These are phyloP conservation scores for Colletotrichum chlorophyti DNA, from an alignment of 2,329 filamentous ascomycete genomes.

Conservation along the genomic window DNA sequence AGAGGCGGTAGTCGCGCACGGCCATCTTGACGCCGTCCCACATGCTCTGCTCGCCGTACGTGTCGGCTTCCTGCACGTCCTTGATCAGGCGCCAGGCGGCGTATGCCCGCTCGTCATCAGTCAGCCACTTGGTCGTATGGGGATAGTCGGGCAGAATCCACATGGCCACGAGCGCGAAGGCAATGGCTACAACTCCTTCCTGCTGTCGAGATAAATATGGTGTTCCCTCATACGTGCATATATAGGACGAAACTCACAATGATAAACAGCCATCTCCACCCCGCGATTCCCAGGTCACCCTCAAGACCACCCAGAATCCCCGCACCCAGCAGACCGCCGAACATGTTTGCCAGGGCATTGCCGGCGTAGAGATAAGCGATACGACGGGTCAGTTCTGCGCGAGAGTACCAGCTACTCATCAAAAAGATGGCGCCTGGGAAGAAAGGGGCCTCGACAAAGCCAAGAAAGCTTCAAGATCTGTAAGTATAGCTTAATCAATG, in stretches of 20 bases:
- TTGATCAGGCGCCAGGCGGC: slow-evolving; percentile 58
- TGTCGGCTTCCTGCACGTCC: slow-evolving; percentile 55
- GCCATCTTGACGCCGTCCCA: slow-evolving; percentile 55
- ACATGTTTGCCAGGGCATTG: slow-evolving; percentile 55
- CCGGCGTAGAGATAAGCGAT: slow-evolving; percentile 56
- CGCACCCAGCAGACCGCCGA: slow-evolving; percentile 57
- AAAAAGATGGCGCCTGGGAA: slow-evolving; percentile 56
- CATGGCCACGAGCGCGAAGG: slow-evolving; percentile 39
- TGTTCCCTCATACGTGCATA: not conserved
- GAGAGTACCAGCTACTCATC: slow-evolving; percentile 54
- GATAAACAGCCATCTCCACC: slow-evolving; percentile 41
- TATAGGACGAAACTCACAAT: slow-evolving; percentile 28
- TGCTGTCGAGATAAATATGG: slow-evolving; percentile 10
- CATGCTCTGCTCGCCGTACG: slow-evolving; percentile 43
- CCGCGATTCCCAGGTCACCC: slow-evolving; percentile 30
- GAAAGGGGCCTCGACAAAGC: slow-evolving; percentile 54
- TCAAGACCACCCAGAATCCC: slow-evolving; percentile 52
- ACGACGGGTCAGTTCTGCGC: slow-evolving; percentile 49
- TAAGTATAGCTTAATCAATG: too few relatives aligned
- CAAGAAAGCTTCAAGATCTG: too few relatives aligned
- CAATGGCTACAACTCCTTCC: slow-evolving; percentile 49
- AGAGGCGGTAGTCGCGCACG: slow-evolving; percentile 56
- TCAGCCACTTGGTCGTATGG: slow-evolving; percentile 58
- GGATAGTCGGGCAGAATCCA: slow-evolving; percentile 60
- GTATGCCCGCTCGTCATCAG: slow-evolving; percentile 57